Evolutionary conservation across 1,284 basidiomycete species (phyloP), one percentile per base, ranked within the genome.

Genomic region (Sanguinoderma infundibulare): DNA sequence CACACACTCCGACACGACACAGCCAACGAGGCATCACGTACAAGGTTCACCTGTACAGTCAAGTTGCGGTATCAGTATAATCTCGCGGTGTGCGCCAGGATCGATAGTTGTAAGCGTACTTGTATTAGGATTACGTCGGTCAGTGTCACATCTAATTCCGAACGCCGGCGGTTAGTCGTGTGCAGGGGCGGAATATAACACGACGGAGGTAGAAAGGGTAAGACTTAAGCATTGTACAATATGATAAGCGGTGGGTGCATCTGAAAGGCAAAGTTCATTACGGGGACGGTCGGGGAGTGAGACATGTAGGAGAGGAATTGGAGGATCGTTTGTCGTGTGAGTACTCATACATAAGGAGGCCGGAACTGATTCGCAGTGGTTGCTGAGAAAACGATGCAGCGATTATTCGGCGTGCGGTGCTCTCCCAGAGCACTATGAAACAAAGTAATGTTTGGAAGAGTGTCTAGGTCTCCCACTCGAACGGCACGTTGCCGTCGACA

Each of bases 401-500:
- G n/a, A n/a, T n/a, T n/a, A n/a, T n/a, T n/a, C n/a, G 34, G 34
- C 34, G 5, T 15, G 28, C 46, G 17, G 17, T 15, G 46, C 28
- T 30, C 46, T 32, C 49, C 49, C 30, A 32, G 49, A 51, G 49
- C 49, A 51, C 32, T 34, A 22, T 49, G 28, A 32, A 22, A 20
- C 20, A 20, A 34, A 32, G 32, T 32, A 49, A 15, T 7, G 9
- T n/a, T 17, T 35, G 2, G 20, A 22, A 10, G 49, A 14, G n/a
- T 1, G 32, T 36, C 49, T 51, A 51, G 8, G 34, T 35, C 20
- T 20, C n/a, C 65, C 69, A 67, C 17, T 63, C 63, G 55, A 64
- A 64, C 38, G 59, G 32, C 10, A 32, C 50, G 14, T 55, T 57
- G 39, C 62, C 61, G 35, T 73, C 71, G 32, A 72, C 62, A 5